Percentiles rank a stretch among this genome's conserved stretches.
These are phyloP conservation scores for Glycine latifolia DNA, from an alignment of 306 rosid species.

Conservation along the genomic window DNA sequence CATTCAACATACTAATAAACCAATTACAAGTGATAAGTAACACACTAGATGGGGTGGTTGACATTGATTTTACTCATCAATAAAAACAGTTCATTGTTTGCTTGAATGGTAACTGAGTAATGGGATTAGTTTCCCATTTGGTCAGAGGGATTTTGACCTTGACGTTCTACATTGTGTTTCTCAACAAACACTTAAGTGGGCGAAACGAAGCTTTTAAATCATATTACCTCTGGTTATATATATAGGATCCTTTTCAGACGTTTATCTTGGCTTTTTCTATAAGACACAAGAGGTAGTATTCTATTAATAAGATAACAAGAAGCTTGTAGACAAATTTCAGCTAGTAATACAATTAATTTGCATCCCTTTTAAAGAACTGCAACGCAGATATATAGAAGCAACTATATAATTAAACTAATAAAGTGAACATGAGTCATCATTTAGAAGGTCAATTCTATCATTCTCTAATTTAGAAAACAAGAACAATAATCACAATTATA, in stretches of 20 bases:
- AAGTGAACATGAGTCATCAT: neutral
- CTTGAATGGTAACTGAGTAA: neutral
- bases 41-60: neutral
- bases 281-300: neutral
- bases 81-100: neutral
- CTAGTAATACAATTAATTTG: slow-evolving; percentile 14
- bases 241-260: neutral
- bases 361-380: neutral
- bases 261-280: neutral
- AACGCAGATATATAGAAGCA: too few relatives aligned
- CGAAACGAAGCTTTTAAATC: neutral
- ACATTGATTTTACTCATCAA: slow-evolving; percentile 5
- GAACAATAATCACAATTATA: neutral
- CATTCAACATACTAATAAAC: slow-evolving; percentile 18
- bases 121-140: slow-evolving; percentile 11
- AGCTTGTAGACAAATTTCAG: slow-evolving; percentile 7
- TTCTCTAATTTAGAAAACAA: neutral
- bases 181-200: neutral
- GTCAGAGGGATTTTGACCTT: slow-evolving; percentile 14
- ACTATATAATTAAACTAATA: neutral
- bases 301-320: neutral
- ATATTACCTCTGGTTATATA: neutral
- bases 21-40: slow-evolving; percentile 4
- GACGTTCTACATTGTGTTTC: slow-evolving; percentile 1
- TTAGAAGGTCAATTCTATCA: slow-evolving; percentile 30